Base-by-base conservation (phyloP, 495 filamentous ascomycete genomes). In the Penicillium coffeae region DNA sequence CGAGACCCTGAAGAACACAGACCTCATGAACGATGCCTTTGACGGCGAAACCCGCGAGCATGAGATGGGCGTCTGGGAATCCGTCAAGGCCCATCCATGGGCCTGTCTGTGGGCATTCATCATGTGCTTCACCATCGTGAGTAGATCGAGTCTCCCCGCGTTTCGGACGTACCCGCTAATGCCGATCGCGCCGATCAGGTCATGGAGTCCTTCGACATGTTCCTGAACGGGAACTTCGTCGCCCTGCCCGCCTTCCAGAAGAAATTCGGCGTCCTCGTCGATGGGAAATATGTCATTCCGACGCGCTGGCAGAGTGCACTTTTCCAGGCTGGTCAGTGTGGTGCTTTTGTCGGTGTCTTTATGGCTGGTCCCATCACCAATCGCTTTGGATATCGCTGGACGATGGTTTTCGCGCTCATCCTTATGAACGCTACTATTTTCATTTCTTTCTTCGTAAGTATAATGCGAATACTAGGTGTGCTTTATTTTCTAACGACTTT, bases 391-490 rank as follows among this genome's bases (percentile, higher is more conserved):
- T 86, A 85, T 50, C 60, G 70, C 5, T 77, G 78, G 50, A 85
- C 80, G 5, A 75, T 86, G 22, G 80, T 86, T 34, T 70, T 59
- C 10, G 83, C 76, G 38, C 65, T 87, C 32, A 47, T 72, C 8
- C 3, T 48, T 13, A 47, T 42, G 10, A 44, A 74, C 15, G 80
- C 72, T 9, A 87, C 86, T 65, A 85, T 80, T 12, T 73, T 83
- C 22, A 83, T 91, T 59, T 84, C 86, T 63, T 90, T 90, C 71
- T 87, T 84, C 7, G 86, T 84, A 2, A 78, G 82, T 33, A 83
- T 76, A 1, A 72, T 89, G 13, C 74, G 84, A 27, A 78, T 81
- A 14, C 84, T 77, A 7, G 84, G 88, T 60, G 83, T 88, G 46
- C 70, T 89, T 4, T 83, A 81, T 50, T 86, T 86, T 10, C n/a